Evolutionary conservation across 139 green algal genomes (phyloP), one percentile per base, ranked within the genome.

Genomic region (Zygnema cylindricum): DNA sequence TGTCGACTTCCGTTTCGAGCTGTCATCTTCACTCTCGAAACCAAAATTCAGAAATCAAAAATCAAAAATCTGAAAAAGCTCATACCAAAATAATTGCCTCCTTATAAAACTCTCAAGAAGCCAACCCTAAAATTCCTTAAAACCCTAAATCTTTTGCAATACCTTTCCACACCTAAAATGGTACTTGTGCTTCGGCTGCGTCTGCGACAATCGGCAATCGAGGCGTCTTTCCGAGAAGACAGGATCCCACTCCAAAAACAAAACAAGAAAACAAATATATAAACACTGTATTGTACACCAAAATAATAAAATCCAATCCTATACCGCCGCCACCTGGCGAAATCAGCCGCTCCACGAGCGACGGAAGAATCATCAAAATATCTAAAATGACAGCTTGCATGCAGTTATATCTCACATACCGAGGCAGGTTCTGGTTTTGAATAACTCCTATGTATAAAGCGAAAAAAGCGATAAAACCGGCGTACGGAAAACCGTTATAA

Each of bases 351-450:
- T 91, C 87, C n/a, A 90, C 22, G 0, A 91, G 82, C 1, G 43
- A n/a, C 33, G 87, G 87, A 21, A 91, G 49, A 36, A 94, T 94
- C 35, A 94, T 77, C 22, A 94, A 57, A 57, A 94, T 92, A 63
- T 94, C 91, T 1, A 94, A 82, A 30, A 93, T 75, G 21, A 94
- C 69, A 36, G 91, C 91, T 82, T 94, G 91, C 91, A 93, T 93
- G 30, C 55, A 55, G 88, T 94, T 93, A 90, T 92, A 94, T 0
- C 91, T 76, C 39, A 94, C 83, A 38, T 91, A 94, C 40, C 91
- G 91, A 35, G 11, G 75, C 76, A 91, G 76, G 42, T 69, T 82
- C 16, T n/a, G 69, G 88, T 94, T 94, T 1, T 90, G 77, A 23
- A 92, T 79, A 7, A 94, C 79, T 16, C 55, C 81, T 23, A 91